Percentiles rank a stretch among this genome's conserved stretches.
Evolutionary conservation across 1,284 basidiomycete species (phyloP).

Genomic region (Agaricales sp.): DNA sequence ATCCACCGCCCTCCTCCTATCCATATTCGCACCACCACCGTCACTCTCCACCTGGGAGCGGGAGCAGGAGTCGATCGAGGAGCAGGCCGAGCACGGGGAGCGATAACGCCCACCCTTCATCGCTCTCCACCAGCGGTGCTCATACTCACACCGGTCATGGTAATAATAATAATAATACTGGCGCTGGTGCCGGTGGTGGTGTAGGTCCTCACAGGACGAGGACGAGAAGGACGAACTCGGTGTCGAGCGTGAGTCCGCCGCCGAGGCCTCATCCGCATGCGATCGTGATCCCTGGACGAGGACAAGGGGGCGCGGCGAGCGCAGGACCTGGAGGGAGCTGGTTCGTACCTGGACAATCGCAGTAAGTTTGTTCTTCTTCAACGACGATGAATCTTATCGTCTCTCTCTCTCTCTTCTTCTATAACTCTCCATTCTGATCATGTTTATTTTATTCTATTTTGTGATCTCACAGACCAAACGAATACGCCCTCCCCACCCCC

Average conservation of each 20-base stretch:
- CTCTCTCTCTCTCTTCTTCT: no score
- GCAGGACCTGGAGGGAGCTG: slow-evolving; percentile 5
- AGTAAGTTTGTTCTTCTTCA: no score
- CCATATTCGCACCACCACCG: neutral
- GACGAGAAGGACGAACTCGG: slow-evolving; percentile 35
- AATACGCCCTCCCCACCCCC: slow-evolving; percentile 27
- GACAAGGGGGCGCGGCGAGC: slow-evolving; percentile 12
- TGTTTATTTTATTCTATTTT: no score
- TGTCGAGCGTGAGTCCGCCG: slow-evolving; percentile 31
- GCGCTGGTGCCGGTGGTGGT: slow-evolving; percentile 11
- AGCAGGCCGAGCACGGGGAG: no score
- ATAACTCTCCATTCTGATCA: no score
- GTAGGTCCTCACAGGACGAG: slow-evolving; percentile 44
- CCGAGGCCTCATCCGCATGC: slow-evolving; percentile 33
- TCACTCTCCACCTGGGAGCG: slow-evolving; percentile 8
- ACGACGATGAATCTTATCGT: no score
- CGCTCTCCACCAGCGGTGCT: no score
- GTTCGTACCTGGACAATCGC: slow-evolving; percentile 7
- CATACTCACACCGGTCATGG: no score
- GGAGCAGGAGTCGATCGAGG: slow-evolving; percentile 6
- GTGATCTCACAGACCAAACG: no score
- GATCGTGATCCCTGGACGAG: slow-evolving; percentile 43
- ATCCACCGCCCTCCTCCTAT: slow-evolving; percentile 7
- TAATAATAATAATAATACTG: no score
- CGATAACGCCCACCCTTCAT: no score